Conservation (phyloP, 2,329 filamentous ascomycete genomes). For the Diaporthe amygdali region DNA sequence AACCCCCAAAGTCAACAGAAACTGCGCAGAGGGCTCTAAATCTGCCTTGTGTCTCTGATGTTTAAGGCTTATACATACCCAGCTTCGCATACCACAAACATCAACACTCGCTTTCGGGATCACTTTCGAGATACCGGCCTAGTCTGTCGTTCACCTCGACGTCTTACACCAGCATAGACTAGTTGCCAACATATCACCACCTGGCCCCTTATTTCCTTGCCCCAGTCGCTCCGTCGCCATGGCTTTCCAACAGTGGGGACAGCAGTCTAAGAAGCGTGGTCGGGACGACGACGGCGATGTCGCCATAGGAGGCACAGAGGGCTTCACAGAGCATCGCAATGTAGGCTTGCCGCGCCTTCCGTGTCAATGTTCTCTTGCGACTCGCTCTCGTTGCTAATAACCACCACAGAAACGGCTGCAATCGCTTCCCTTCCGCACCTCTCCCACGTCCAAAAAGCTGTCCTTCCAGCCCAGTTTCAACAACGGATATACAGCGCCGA, state of each 20-base stretch:
- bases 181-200: conserved; percentile 2
- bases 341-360: conserved; percentile 38
- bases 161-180: background rate
- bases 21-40: background rate
- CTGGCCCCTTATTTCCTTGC: background rate
- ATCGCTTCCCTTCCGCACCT: conserved; percentile 55
- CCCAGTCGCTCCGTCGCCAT: conserved; percentile 34
- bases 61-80: background rate
- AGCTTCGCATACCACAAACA: background rate
- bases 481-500: conserved; percentile 29
- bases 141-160: background rate
- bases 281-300: conserved; percentile 49
- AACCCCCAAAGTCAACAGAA: background rate
- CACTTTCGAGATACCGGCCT: background rate
- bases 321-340: conserved; percentile 57
- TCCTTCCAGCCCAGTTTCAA: conserved; percentile 34
- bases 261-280: conserved; percentile 48
- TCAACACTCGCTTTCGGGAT: conserved; percentile 20
- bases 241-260: conserved; percentile 43
- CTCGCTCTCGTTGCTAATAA: background rate
- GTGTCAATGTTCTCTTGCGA: background rate
- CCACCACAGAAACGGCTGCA: conserved; percentile 58
- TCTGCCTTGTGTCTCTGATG: background rate
- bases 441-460: conserved; percentile 45
- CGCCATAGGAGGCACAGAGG: conserved; percentile 39